Evolutionary conservation across 163 green algal species (phyloP).

Genomic region (Botryococcus braunii): DNA sequence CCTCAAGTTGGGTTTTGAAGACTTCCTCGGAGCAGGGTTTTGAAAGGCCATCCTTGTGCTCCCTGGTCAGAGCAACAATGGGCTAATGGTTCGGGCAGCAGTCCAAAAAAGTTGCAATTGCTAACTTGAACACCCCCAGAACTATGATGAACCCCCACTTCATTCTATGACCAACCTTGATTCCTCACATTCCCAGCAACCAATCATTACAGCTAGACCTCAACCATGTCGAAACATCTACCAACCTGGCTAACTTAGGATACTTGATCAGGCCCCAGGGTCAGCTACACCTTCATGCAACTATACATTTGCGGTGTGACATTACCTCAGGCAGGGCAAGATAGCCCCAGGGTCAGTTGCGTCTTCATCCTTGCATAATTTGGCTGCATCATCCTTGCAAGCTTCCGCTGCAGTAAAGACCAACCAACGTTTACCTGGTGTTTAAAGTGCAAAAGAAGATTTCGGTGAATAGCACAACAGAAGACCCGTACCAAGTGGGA

Average conservation of each 20-base stretch:
- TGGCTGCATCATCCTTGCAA: constrained; percentile 55
- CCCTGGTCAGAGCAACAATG: constrained; percentile 27
- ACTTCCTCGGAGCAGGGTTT: constrained; percentile 31
- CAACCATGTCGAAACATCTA: no score
- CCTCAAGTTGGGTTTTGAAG: constrained; percentile 36
- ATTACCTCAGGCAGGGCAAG: constrained; percentile 49
- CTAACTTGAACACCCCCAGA: no score
- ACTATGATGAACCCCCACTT: no score
- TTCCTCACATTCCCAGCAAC: no score
- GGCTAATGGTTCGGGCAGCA: no score
- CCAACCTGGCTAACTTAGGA: no score
- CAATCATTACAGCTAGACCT: no score
- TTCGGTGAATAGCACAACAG: neutral
- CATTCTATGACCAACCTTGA: no score
- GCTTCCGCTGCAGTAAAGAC: constrained; percentile 38
- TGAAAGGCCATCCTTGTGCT: constrained; percentile 30
- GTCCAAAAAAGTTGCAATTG: no score
- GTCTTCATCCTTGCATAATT: constrained; percentile 44
- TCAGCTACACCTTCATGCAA: neutral
- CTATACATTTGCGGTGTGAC: neutral
- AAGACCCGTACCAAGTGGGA: constrained; percentile 47
- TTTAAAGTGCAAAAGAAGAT: neutral
- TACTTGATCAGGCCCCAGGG: neutral
- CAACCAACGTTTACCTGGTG: no score
- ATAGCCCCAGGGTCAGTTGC: constrained; percentile 30